phyloP scores from a whole-genome alignment of 1,284 basidiomycete genomes.

The Sporisorium iseilematis-ciliati region DNA sequence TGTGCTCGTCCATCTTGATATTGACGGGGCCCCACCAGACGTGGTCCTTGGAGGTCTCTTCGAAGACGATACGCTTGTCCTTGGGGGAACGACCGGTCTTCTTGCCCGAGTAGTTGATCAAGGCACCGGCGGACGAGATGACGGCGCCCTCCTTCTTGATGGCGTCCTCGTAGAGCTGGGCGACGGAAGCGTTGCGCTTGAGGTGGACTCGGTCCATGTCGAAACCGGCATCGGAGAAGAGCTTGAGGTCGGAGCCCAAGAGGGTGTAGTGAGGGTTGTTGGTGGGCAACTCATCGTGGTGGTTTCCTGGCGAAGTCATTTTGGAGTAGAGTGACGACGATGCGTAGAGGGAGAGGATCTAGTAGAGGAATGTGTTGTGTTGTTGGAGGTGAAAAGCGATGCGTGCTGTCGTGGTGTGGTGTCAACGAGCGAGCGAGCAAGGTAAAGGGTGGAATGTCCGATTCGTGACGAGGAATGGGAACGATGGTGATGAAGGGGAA shows the following conservation, averaged over 20 bases:
- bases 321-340: slow-evolving; percentile 18
- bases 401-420: slow-evolving; percentile 1
- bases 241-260: slow-evolving; percentile 82
- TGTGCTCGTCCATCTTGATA: slow-evolving; percentile 98
- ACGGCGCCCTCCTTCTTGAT: slow-evolving; percentile 97
- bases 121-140: slow-evolving; percentile 92
- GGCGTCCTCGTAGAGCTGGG: slow-evolving; percentile 97
- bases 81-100: slow-evolving; percentile 98
- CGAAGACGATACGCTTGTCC: slow-evolving; percentile 99
- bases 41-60: slow-evolving; percentile 95
- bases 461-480: slow-evolving; percentile 1
- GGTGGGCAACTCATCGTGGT: slow-evolving; percentile 66
- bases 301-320: slow-evolving; percentile 69
- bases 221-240: slow-evolving; percentile 99
- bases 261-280: slow-evolving; percentile 63
- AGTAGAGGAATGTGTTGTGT: not conserved
- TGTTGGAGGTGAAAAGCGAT: not conserved
- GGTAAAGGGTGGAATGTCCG: not conserved
- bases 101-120: slow-evolving; percentile 99
- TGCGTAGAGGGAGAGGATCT: slow-evolving; percentile 1
- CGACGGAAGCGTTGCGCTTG: slow-evolving; percentile 94
- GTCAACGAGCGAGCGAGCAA: not conserved
- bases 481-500: slow-evolving; percentile 1
- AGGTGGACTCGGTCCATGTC: slow-evolving; percentile 79
- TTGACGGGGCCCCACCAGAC: slow-evolving; percentile 99